A percentile compares a stretch with the other conserved stretches of the same genome.
These are phyloP conservation scores for Aspergillus wentii DNA, from an alignment of 495 filamentous ascomycete species.

Conservation along the genomic window DNA sequence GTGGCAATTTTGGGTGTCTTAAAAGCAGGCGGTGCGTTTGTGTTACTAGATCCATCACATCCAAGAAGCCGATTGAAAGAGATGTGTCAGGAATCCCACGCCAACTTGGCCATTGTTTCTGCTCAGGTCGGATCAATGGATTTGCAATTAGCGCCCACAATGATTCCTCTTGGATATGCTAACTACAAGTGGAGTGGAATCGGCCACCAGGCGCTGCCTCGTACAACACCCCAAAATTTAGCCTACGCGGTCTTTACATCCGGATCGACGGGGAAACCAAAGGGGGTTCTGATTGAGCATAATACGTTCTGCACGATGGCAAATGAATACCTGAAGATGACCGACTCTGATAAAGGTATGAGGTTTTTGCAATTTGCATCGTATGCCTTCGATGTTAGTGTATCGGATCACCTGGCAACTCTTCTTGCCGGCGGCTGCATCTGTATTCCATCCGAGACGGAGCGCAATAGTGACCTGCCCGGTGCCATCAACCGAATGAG, in stretches of 20 bases:
- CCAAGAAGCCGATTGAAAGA: too few species aligned
- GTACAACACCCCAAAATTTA: too few species aligned
- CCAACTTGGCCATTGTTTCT: too few species aligned
- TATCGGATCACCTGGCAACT: constrained; percentile 30
- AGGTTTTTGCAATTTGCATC: constrained; percentile 35
- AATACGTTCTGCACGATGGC: constrained; percentile 4
- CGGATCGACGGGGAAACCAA: constrained; percentile 29
- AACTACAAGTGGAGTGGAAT: too few species aligned
- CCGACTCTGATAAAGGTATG: background rate
- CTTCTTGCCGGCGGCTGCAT: constrained; percentile 31
- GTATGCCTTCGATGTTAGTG: constrained; percentile 31
- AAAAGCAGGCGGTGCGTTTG: constrained; percentile 1
- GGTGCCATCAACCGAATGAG: constrained; percentile 25
- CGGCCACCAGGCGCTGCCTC: too few species aligned
- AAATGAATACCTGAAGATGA: constrained; percentile 4
- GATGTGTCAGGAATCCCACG: too few species aligned
- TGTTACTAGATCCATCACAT: constrained; percentile 42
- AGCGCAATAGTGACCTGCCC: constrained; percentile 22
- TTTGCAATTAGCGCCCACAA: too few species aligned
- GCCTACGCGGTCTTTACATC: constrained; percentile 29
- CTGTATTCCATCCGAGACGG: constrained; percentile 32
- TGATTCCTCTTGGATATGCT: too few species aligned
- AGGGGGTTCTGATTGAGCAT: constrained; percentile 26
- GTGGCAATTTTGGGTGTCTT: constrained; percentile 3
- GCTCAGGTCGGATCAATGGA: too few species aligned